Evolutionary conservation across 2,329 filamentous ascomycete genomes (phyloP).

Genomic region (Colletotrichum karsti): DNA sequence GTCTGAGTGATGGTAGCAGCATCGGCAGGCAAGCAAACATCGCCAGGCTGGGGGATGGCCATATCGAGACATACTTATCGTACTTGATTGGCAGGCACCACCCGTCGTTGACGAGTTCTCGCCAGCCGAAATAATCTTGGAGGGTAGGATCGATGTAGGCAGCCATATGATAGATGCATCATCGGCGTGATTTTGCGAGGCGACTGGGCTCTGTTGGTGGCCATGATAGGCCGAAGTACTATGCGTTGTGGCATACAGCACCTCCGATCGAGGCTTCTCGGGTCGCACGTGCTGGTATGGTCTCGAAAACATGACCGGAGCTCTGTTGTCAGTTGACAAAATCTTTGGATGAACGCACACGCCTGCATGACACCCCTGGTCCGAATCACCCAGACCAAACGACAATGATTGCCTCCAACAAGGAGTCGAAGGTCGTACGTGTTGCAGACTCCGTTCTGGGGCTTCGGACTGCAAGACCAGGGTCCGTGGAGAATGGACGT

Average conservation of each 20-base stretch:
- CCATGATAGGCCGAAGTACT: background rate
- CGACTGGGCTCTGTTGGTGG: background rate
- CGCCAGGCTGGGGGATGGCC: background rate
- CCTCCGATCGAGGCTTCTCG: background rate
- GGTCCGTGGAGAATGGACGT: background rate
- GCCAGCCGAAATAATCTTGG: background rate
- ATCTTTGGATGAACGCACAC: constrained; percentile 13
- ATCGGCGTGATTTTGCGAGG: background rate
- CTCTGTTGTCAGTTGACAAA: background rate
- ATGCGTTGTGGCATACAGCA: background rate
- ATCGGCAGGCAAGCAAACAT: constrained; percentile 1
- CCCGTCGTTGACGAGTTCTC: background rate
- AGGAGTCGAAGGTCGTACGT: background rate
- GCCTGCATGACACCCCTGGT: background rate
- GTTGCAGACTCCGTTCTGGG: background rate
- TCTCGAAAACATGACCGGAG: background rate
- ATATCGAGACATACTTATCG: background rate
- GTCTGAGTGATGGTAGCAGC: background rate
- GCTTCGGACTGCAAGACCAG: background rate
- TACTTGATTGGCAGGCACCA: background rate
- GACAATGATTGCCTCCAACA: background rate
- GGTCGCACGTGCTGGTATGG: background rate
- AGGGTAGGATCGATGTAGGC: background rate
- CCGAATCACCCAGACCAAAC: background rate
- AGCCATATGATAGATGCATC: background rate